Percentiles rank a stretch among this genome's conserved stretches.
phyloP scores from a whole-genome alignment of 73 alveolate genomes.

The Uronychia binucleata region DNA sequence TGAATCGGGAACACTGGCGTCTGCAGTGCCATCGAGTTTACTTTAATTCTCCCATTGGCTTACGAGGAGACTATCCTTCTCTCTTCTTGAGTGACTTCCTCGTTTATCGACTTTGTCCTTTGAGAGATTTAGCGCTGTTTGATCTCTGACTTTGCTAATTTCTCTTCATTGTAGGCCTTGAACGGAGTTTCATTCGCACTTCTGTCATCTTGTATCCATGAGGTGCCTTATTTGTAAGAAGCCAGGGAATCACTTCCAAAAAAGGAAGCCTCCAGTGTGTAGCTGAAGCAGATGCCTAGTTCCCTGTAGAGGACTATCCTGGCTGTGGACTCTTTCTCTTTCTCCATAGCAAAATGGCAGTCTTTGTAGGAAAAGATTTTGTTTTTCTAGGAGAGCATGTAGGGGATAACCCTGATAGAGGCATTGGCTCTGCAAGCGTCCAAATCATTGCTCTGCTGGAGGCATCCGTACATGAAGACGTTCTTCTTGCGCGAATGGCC shows the following conservation, averaged over 20 bases:
- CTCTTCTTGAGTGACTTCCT: too few relatives aligned
- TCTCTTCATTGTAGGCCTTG: neutral
- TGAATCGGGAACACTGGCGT: too few relatives aligned
- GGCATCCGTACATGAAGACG: constrained; percentile 71
- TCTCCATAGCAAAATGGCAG: constrained; percentile 56
- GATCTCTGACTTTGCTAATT: neutral
- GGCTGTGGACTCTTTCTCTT: constrained; percentile 57
- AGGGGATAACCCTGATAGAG: constrained; percentile 43
- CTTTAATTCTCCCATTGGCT: too few relatives aligned
- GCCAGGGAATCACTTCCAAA: constrained; percentile 37
- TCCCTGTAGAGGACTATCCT: constrained; percentile 62
- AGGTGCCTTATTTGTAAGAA: too few relatives aligned
- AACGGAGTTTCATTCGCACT: too few relatives aligned
- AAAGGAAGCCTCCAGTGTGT: constrained; percentile 63
- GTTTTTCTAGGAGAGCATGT: constrained; percentile 17
- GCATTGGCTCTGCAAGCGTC: constrained; percentile 38
- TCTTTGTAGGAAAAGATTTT: constrained; percentile 38
- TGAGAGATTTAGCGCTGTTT: too few relatives aligned
- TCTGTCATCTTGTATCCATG: too few relatives aligned
- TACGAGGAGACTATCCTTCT: too few relatives aligned
- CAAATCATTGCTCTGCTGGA: constrained; percentile 11
- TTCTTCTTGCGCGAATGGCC: constrained; percentile 78
- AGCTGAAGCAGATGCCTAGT: constrained; percentile 32
- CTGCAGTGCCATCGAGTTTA: too few relatives aligned
- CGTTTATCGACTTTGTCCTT: too few relatives aligned